Conservation (phyloP, 192 early-diverging fungal species). For the Rhizoclosmatium sp. region DNA sequence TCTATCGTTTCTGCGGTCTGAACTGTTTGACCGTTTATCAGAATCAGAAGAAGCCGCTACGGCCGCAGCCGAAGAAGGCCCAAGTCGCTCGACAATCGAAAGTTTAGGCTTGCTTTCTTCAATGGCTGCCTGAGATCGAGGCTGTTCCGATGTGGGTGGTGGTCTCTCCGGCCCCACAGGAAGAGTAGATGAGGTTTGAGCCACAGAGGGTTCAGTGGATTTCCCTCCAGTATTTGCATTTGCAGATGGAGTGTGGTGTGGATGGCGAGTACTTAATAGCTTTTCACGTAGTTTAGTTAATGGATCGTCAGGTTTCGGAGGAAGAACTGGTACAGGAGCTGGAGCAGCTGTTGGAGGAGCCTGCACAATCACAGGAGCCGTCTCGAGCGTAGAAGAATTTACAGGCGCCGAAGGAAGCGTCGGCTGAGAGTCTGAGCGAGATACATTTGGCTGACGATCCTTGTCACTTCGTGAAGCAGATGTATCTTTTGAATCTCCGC, state of each 20-base stretch:
- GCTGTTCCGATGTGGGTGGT: background rate
- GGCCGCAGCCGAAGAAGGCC: background rate
- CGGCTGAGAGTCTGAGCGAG: background rate
- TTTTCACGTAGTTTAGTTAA: slow-evolving; percentile 16
- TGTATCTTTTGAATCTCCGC: too few relatives aligned
- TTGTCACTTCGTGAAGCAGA: background rate
- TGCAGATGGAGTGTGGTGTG: background rate
- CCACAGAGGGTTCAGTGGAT: background rate
- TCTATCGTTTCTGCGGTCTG: background rate
- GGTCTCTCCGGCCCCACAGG: background rate
- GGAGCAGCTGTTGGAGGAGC: background rate
- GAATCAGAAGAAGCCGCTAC: background rate
- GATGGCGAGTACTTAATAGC: background rate
- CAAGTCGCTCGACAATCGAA: background rate
- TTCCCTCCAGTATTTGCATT: background rate
- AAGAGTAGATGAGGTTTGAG: background rate
- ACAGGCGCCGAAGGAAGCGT: background rate
- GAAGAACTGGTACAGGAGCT: background rate
- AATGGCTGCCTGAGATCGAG: background rate
- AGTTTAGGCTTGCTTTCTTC: background rate
- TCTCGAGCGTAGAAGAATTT: background rate
- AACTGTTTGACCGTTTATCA: background rate
- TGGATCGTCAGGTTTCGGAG: background rate
- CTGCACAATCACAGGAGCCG: background rate
- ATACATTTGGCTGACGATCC: background rate